Evolutionary conservation across 192 early-diverging fungal species (phyloP).

Genomic region (Entomortierella parvispora): DNA sequence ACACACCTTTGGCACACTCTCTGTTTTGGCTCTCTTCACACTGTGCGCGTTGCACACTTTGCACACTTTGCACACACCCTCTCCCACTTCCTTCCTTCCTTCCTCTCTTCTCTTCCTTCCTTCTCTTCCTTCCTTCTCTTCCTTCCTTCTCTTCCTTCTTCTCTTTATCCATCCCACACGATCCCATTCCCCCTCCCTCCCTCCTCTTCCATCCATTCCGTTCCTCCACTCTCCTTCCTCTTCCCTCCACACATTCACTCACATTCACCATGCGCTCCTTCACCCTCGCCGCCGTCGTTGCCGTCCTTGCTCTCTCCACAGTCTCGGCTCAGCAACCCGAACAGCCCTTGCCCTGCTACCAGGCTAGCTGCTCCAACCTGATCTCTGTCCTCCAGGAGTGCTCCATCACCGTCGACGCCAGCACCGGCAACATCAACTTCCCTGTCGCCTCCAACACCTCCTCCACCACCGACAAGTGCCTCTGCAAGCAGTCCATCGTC

Average conservation of each 20-base stretch:
- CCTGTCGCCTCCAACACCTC: constrained; percentile 22
- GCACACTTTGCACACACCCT: too few relatives aligned
- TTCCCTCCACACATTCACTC: constrained; percentile 2
- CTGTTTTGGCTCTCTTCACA: too few relatives aligned
- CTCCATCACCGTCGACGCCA: constrained; percentile 23
- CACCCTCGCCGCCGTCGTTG: constrained; percentile 8
- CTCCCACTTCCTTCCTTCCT: too few relatives aligned
- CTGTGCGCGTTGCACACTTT: too few relatives aligned
- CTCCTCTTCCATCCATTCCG: constrained; percentile 9
- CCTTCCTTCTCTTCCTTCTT: neutral
- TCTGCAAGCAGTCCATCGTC: constrained; percentile 48
- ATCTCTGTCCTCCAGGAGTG: constrained; percentile 31
- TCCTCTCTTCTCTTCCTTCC: too few relatives aligned
- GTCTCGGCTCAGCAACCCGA: constrained; percentile 42
- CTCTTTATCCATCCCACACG: constrained; percentile 8
- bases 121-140: constrained; percentile 2
- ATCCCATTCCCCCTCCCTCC: constrained; percentile 7
- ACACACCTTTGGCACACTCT: constrained; percentile 8
- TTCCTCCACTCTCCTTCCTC: neutral
- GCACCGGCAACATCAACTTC: constrained; percentile 50
- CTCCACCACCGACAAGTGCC: constrained; percentile 41
- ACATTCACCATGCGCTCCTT: constrained; percentile 33
- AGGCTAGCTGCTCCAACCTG: constrained; percentile 32
- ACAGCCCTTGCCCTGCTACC: constrained; percentile 33
- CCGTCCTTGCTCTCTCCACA: constrained; percentile 16